A percentile compares a stretch with the other conserved stretches of the same genome.
phyloP scores from a whole-genome alignment of 768 basidiomycete species.

The Dendrothele bispora region DNA sequence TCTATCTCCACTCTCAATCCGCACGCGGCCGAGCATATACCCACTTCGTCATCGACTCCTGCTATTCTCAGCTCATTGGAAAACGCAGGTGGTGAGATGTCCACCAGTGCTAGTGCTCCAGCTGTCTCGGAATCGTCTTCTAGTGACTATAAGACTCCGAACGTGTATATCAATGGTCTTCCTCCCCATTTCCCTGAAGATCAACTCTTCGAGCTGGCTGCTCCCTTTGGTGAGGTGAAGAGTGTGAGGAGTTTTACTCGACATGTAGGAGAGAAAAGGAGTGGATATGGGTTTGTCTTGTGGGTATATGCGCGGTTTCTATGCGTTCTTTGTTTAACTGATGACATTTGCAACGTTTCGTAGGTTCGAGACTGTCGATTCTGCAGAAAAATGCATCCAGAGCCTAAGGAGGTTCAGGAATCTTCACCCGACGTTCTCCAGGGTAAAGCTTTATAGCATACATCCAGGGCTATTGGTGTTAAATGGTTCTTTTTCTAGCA shows the following conservation, averaged over 20 bases:
- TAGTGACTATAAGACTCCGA: conserved; percentile 53
- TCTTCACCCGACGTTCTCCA: conserved; percentile 85
- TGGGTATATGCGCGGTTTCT: conserved; percentile 6
- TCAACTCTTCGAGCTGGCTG: conserved; percentile 67
- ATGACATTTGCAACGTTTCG: not conserved
- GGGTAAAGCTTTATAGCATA: conserved; percentile 42
- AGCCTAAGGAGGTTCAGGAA: conserved; percentile 70
- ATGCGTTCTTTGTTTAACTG: not conserved
- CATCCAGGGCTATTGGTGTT: not conserved
- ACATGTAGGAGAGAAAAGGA: conserved; percentile 71
- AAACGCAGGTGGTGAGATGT: not conserved
- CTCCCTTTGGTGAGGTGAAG: conserved; percentile 69
- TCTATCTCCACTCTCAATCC: not conserved
- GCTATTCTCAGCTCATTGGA: no score
- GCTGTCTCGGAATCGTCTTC: not conserved
- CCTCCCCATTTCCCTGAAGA: conserved; percentile 84
- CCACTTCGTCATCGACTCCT: no score
- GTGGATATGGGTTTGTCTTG: conserved; percentile 37
- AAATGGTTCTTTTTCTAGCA: conserved; percentile 33
- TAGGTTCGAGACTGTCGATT: conserved; percentile 67
- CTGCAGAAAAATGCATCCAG: conserved; percentile 75
- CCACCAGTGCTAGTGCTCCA: not conserved
- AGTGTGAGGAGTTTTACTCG: conserved; percentile 86
- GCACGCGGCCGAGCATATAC: conserved; percentile 3
- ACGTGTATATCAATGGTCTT: conserved; percentile 87